phyloP scores from a whole-genome alignment of 768 basidiomycete genomes.

The Leccinum longicurvipes region DNA sequence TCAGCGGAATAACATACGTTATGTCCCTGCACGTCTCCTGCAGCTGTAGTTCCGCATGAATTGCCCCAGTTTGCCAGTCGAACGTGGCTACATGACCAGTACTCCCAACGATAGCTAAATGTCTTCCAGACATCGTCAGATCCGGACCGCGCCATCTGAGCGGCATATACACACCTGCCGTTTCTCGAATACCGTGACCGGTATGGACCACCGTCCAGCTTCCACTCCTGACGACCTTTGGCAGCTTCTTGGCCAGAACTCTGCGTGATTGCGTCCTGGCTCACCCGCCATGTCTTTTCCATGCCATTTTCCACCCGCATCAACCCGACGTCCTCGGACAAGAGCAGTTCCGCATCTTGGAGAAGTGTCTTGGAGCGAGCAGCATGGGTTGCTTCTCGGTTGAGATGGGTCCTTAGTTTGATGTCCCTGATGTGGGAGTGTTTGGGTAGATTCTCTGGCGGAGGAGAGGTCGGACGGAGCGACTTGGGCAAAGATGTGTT shows the following conservation, averaged over 20 bases:
- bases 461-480: conserved; percentile 48
- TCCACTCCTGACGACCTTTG: conserved; percentile 71
- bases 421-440: conserved; percentile 68
- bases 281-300: conserved; percentile 87
- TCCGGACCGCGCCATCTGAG: not conserved
- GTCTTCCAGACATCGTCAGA: conserved; percentile 41
- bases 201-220: conserved; percentile 84
- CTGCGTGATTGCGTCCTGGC: conserved; percentile 72
- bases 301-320: conserved; percentile 76
- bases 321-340: conserved; percentile 64
- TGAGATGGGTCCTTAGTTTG: conserved; percentile 70
- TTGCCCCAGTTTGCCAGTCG: conserved; percentile 84
- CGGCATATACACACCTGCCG: conserved; percentile 58
- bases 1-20: conserved; percentile 50
- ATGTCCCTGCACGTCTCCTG: conserved; percentile 91
- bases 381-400: conserved; percentile 57
- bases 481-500: conserved; percentile 68
- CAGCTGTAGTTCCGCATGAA: conserved; percentile 86
- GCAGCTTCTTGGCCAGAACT: conserved; percentile 73
- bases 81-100: conserved; percentile 89
- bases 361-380: conserved; percentile 59
- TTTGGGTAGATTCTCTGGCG: conserved; percentile 44
- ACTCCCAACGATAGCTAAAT: conserved; percentile 81
- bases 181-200: conserved; percentile 84
- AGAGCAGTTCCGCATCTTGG: conserved; percentile 70